Percentiles rank a stretch among this genome's conserved stretches.
Conservation (phyloP, 768 basidiomycete genomes). For the Trametopsis cervina region DNA sequence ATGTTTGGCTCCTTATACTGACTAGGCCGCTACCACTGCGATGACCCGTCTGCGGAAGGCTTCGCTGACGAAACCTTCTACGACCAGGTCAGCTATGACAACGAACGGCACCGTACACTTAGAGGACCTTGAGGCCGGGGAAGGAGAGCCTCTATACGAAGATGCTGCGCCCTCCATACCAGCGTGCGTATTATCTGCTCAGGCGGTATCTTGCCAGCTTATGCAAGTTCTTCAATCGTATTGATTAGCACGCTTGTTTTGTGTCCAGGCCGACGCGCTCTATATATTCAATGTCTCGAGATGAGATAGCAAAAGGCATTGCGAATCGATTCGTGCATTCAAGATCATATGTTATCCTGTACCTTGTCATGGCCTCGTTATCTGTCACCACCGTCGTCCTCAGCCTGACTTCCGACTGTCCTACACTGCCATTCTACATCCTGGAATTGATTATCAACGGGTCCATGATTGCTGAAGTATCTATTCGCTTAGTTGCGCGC, state of each 20-base stretch:
- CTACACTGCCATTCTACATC: constrained; percentile 81
- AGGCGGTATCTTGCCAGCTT: constrained; percentile 11
- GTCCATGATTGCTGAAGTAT: constrained; percentile 92
- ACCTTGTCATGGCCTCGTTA: constrained; percentile 82
- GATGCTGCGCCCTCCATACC: constrained; percentile 12
- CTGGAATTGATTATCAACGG: constrained; percentile 85
- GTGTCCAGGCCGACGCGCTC: constrained; percentile 60
- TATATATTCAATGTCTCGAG: constrained; percentile 77
- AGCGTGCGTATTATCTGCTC: constrained; percentile 18
- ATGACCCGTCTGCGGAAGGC: constrained; percentile 9
- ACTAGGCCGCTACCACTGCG: constrained; percentile 5
- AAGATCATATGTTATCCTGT: constrained; percentile 78
- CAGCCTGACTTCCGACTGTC: constrained; percentile 79
- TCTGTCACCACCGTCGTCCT: constrained; percentile 83
- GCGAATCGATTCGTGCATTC: constrained; percentile 91
- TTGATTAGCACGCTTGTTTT: constrained; percentile 13
- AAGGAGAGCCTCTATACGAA: constrained; percentile 23
- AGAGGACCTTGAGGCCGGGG: constrained; percentile 26
- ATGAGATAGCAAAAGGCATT: constrained; percentile 77
- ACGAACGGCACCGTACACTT: constrained; percentile 16
- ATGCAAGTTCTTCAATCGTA: constrained; percentile 15
- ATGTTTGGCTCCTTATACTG: constrained; percentile 22
- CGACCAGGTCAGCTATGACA: constrained; percentile 18
- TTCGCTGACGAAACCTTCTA: background rate
- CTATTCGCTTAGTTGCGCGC: constrained; percentile 86